These are phyloP conservation scores for Neurospora tetraspora DNA, from an alignment of 495 filamentous ascomycete species.

Conservation along the genomic window DNA sequence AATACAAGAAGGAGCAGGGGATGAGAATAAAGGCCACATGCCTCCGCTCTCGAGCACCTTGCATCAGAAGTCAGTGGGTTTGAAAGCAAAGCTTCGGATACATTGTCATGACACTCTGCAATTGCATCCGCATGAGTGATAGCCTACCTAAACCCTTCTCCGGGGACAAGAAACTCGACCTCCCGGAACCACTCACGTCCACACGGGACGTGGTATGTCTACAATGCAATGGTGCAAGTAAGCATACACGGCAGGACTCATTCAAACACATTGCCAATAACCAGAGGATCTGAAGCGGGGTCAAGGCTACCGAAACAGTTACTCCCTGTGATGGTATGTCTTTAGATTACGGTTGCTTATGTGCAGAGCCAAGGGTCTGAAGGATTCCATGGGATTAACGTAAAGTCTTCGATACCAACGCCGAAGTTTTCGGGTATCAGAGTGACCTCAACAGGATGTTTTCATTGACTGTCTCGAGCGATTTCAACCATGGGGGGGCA, in stretches of 20 bases:
- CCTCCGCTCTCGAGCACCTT: not conserved
- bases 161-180: not conserved
- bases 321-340: not conserved
- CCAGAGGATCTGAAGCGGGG: not conserved
- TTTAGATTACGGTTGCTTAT: not conserved
- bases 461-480: not conserved
- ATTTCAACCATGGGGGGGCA: not conserved
- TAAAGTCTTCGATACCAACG: not conserved
- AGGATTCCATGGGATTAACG: not conserved
- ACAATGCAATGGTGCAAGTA: not conserved
- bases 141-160: not conserved
- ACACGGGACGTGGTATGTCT: not conserved
- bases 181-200: not conserved
- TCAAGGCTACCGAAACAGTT: not conserved
- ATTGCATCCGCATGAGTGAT: not conserved
- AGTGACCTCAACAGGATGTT: not conserved
- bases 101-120: not conserved
- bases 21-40: not conserved
- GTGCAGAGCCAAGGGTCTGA: not conserved
- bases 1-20: not conserved
- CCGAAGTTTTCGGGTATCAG: not conserved
- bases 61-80: not conserved
- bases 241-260: not conserved
- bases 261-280: not conserved
- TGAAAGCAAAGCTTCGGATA: not conserved